Evolutionary conservation across 305 asterid genomes (phyloP).

Genomic region (Petunia hybrid): DNA sequence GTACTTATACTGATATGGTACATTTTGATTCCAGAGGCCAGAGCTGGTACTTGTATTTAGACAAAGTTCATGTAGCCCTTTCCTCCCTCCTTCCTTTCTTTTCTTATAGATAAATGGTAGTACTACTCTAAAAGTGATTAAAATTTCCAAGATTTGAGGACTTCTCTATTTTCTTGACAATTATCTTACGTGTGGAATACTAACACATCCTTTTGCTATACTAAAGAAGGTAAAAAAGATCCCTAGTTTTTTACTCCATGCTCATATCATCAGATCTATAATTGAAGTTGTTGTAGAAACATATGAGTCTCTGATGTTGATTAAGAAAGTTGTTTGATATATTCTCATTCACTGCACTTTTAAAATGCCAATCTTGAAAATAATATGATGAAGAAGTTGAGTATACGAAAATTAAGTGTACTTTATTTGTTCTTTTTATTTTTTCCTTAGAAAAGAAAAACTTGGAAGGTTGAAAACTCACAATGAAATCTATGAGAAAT

Average conservation of each 20-base stretch:
- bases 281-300: slow-evolving; percentile 11
- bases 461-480: slow-evolving; percentile 19
- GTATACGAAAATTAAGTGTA: slow-evolving; percentile 15
- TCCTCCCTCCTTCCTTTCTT: neutral
- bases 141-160: neutral
- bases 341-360: slow-evolving; percentile 9
- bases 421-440: slow-evolving; percentile 29
- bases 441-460: slow-evolving; percentile 26
- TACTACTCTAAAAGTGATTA: neutral
- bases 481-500: neutral
- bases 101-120: neutral
- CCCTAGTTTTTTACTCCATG: neutral
- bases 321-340: neutral
- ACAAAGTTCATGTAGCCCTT: slow-evolving; percentile 1
- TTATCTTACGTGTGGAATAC: neutral
- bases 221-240: slow-evolving; percentile 1
- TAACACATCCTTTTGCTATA: neutral
- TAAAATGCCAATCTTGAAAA: neutral
- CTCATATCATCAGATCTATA: neutral
- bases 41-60: neutral
- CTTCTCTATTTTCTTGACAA: neutral
- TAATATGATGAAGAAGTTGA: neutral
- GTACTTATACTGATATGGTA: slow-evolving; percentile 3
- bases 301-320: neutral
- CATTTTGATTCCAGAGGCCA: slow-evolving; percentile 1